phyloP scores from a whole-genome alignment of 1,284 basidiomycete species.

The Moniliella sp. region DNA sequence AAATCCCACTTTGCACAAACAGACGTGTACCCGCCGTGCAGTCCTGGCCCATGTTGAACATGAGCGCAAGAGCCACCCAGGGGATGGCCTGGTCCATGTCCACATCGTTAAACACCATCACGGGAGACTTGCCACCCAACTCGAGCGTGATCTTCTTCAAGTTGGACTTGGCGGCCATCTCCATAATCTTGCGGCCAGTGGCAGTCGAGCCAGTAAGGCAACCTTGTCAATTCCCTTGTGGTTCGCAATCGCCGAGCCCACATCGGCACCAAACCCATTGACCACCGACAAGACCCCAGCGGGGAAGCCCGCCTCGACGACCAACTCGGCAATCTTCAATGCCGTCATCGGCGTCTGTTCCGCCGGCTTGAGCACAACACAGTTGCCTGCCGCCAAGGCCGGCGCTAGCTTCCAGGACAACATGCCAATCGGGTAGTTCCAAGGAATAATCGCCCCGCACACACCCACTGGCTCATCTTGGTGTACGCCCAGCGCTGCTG shows the following conservation, averaged over 20 bases:
- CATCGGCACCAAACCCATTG: conserved; percentile 1
- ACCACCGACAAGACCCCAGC: conserved; percentile 2
- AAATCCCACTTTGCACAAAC: conserved; percentile 61
- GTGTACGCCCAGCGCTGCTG: conserved; percentile 16
- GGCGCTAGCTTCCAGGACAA: background rate
- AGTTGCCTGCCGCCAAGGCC: conserved; percentile 1
- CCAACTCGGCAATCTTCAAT: background rate
- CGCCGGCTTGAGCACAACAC: conserved; percentile 2
- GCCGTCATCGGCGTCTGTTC: conserved; percentile 1
- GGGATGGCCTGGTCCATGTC: conserved; percentile 69
- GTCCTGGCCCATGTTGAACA: conserved; percentile 80
- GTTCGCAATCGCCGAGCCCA: background rate
- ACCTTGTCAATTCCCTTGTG: conserved; percentile 2
- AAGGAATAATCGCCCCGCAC: conserved; percentile 1
- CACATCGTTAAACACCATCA: conserved; percentile 76
- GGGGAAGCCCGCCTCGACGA: conserved; percentile 2
- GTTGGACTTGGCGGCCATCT: conserved; percentile 2
- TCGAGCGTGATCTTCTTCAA: conserved; percentile 53
- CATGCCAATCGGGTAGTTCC: background rate
- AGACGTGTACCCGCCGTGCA: conserved; percentile 80
- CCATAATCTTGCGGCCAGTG: background rate
- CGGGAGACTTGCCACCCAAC: conserved; percentile 85
- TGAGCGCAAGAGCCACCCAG: conserved; percentile 71
- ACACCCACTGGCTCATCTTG: conserved; percentile 28
- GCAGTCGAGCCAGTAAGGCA: conserved; percentile 2